Evolutionary conservation across 352 stramenopile species (phyloP).

Genomic region (Pythium folliculosum): DNA sequence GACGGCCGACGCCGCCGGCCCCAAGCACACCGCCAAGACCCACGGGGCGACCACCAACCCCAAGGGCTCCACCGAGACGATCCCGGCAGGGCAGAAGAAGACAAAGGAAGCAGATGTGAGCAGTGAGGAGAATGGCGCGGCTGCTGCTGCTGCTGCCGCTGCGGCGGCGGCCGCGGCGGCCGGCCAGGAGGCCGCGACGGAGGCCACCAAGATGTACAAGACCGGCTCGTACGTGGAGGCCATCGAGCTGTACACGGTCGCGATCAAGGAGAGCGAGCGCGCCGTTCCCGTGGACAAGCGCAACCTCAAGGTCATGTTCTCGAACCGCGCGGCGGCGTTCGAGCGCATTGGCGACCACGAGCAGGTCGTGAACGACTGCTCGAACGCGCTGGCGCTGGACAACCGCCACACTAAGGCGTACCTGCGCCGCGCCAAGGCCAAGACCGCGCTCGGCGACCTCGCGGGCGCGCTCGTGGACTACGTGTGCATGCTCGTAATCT

Average conservation of each 20-base stretch:
- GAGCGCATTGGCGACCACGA: conserved; percentile 67
- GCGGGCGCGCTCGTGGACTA: conserved; percentile 75
- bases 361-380: conserved; percentile 66
- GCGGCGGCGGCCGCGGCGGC: conserved; percentile 37
- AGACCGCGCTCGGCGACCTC: conserved; percentile 48
- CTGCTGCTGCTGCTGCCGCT: conserved; percentile 6
- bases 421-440: conserved; percentile 72
- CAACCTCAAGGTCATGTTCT: conserved; percentile 88
- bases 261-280: conserved; percentile 65
- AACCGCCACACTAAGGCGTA: conserved; percentile 80
- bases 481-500: conserved; percentile 77
- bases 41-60: conserved; percentile 35
- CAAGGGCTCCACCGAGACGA: conserved; percentile 25
- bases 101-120: conserved; percentile 3
- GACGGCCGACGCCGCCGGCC: conserved; percentile 11
- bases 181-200: conserved; percentile 65
- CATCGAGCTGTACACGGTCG: conserved; percentile 67
- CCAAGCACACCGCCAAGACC: conserved; percentile 24
- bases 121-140: conserved; percentile 4
- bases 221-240: conserved; percentile 62
- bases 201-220: conserved; percentile 83
- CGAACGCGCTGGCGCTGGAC: conserved; percentile 58
- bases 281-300: conserved; percentile 57
- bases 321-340: conserved; percentile 75
- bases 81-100: conserved; percentile 36